Evolutionary conservation across 371 early-diverging fungal species (phyloP), one percentile per base, ranked within the genome.

Genomic region (Mortierella sp.): DNA sequence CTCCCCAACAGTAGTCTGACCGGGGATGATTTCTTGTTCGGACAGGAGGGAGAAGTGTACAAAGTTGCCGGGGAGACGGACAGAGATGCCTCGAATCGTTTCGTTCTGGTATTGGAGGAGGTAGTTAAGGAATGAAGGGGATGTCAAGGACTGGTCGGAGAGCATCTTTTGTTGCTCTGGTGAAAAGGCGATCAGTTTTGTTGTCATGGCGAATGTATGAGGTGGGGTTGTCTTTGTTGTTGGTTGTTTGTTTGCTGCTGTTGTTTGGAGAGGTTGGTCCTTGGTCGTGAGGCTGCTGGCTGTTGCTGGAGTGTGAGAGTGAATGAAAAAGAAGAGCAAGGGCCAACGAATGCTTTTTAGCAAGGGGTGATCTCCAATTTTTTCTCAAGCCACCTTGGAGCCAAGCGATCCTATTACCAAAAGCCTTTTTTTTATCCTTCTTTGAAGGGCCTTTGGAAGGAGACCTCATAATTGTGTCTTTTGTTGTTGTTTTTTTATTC

Each of bases 31-130:
- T 24, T 76, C 79, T 65, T 83, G 83, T 47, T 79, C 77, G 14
- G 83, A 48, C 45, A 83, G 38, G 19, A 83, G 80, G 19, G 83
- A 83, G 74, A 74, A 83, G 38, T 83, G 83, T 16, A 83, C 83
- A 74, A 72, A 83, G 80, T 83, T 79, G 76, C 83, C 83, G 31
- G 83, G 83, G 28, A 83, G 71, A 31, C 80, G 79, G 63, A 83
- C 83, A 70, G 76, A 70, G 73, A 83, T 79, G 44, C 83, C 83
- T 1, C 83, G 83, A 26, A 83, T 79, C 24, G 80, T 83, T 47
- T 83, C 83, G 26, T 83, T 76, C 74, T 83, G 83, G 55, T 83
- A 83, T 34, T 83, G 80, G 45, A 83, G 80, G 50, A 83, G 74
- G 58, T 83, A 79, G 74, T 80, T 79, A 70, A 83, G 76, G 65